Evolutionary conservation across 108 stramenopile genomes (phyloP).

Genomic region (Fistulifera solaris): DNA sequence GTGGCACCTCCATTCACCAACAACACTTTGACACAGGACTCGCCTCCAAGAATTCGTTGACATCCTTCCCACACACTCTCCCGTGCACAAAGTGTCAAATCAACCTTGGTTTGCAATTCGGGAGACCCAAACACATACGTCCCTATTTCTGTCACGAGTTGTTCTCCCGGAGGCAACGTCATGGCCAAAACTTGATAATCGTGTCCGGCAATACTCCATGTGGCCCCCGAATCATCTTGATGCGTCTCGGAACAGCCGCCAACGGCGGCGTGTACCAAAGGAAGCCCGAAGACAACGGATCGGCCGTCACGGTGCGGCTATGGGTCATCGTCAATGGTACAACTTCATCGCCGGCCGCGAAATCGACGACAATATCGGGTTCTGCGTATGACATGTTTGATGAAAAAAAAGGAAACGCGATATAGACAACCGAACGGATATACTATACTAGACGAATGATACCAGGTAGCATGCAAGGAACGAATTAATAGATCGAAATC

Average conservation of each 20-base stretch:
- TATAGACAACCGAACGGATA: no score
- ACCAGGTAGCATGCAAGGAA: no score
- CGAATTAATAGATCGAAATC: no score
- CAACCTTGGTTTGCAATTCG: conserved; percentile 31
- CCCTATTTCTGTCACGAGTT: conserved; percentile 29
- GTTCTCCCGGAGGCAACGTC: conserved; percentile 23
- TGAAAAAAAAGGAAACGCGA: no score
- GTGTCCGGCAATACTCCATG: conserved; percentile 30
- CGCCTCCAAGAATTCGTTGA: conserved; percentile 29
- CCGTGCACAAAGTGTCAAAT: conserved; percentile 18
- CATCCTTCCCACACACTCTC: conserved; percentile 19
- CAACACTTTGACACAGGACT: conserved; percentile 42
- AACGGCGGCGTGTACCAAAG: conserved; percentile 34
- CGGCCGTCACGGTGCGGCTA: conserved; percentile 7
- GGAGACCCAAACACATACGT: conserved; percentile 40
- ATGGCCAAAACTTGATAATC: conserved; percentile 39
- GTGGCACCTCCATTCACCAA: conserved; percentile 20
- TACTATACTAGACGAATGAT: no score
- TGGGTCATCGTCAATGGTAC: conserved; percentile 17
- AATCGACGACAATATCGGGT: conserved; percentile 9
- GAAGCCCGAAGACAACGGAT: conserved; percentile 29
- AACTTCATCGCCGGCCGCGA: conserved; percentile 19
- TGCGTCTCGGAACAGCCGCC: conserved; percentile 13
- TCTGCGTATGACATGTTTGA: conserved; percentile 6
- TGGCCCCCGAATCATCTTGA: conserved; percentile 13